Evolutionary conservation across 139 green algal genomes (phyloP).

Genomic region (Axilococcus clingmanii): DNA sequence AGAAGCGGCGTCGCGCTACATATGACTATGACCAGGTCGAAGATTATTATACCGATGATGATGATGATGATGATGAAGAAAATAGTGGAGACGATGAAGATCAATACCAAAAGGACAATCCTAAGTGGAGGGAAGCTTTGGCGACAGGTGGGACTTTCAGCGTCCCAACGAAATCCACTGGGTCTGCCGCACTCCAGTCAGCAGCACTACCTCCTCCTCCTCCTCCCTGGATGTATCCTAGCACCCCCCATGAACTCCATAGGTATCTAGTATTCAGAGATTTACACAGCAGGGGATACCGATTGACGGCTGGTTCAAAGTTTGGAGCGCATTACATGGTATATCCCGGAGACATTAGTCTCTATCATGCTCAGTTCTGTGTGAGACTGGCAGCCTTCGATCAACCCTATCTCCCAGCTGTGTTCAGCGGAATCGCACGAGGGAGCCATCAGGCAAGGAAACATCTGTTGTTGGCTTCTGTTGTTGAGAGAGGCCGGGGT

Average conservation of each 20-base stretch:
- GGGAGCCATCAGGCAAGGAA: conserved; percentile 57
- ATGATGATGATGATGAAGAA: not conserved
- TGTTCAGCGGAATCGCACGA: conserved; percentile 34
- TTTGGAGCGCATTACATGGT: conserved; percentile 69
- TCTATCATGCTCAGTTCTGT: conserved; percentile 68
- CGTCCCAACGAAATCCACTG: conserved; percentile 7
- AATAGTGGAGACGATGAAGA: conserved; percentile 5
- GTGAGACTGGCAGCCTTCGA: conserved; percentile 31
- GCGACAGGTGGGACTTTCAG: conserved; percentile 1
- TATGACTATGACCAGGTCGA: not conserved
- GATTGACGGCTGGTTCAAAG: conserved; percentile 57
- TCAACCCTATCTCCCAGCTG: conserved; percentile 20
- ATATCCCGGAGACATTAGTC: conserved; percentile 61
- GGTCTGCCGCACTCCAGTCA: not conserved
- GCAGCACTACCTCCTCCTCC: not conserved
- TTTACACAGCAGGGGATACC: conserved; percentile 23
- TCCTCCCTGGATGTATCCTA: conserved; percentile 27
- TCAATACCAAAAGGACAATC: conserved; percentile 1
- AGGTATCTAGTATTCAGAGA: conserved; percentile 24
- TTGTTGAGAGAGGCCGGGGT: conserved; percentile 2
- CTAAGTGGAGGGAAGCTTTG: conserved; percentile 13
- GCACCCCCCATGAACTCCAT: conserved; percentile 18
- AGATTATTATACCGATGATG: not conserved
- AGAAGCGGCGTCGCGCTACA: too few relatives aligned
- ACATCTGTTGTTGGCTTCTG: conserved; percentile 53